These are phyloP conservation scores for Cylindricascospora bacillispora DNA, from an alignment of 1,139 yeast genomes.

Conservation along the genomic window DNA sequence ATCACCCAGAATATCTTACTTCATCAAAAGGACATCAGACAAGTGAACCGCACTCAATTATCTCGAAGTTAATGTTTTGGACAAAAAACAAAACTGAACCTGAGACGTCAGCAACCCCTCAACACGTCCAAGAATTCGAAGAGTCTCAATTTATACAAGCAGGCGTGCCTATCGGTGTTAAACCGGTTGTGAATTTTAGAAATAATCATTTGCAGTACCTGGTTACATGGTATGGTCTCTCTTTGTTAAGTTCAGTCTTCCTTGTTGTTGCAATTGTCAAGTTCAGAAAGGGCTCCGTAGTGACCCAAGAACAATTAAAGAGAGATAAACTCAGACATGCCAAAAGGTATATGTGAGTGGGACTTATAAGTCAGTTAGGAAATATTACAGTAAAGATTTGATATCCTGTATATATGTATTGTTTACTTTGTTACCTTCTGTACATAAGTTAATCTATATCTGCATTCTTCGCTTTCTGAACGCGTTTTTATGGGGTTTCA, in stretches of 20 bases:
- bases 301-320: slow-evolving; percentile 27
- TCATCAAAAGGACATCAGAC: slow-evolving; percentile 9
- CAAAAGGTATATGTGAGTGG: slow-evolving; percentile 24
- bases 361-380: too few relatives aligned
- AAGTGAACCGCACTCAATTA: neutral
- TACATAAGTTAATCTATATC: too few relatives aligned
- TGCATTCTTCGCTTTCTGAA: too few relatives aligned
- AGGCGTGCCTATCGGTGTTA: slow-evolving; percentile 85
- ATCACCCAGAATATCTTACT: slow-evolving; percentile 34
- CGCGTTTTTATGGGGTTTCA: too few relatives aligned
- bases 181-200: slow-evolving; percentile 64
- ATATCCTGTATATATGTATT: too few relatives aligned
- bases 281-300: slow-evolving; percentile 27
- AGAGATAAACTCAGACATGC: slow-evolving; percentile 37
- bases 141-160: slow-evolving; percentile 45
- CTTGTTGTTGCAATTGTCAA: slow-evolving; percentile 45
- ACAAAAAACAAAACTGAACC: slow-evolving; percentile 3
- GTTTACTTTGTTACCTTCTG: too few relatives aligned
- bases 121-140: slow-evolving; percentile 27
- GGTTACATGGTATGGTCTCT: slow-evolving; percentile 89
- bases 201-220: slow-evolving; percentile 89
- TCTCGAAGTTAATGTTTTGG: neutral
- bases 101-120: neutral
- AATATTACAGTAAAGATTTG: too few relatives aligned
- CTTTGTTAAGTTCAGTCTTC: slow-evolving; percentile 55